Conservation (phyloP, 1,284 basidiomycete genomes). For the Ustilago lituana region DNA sequence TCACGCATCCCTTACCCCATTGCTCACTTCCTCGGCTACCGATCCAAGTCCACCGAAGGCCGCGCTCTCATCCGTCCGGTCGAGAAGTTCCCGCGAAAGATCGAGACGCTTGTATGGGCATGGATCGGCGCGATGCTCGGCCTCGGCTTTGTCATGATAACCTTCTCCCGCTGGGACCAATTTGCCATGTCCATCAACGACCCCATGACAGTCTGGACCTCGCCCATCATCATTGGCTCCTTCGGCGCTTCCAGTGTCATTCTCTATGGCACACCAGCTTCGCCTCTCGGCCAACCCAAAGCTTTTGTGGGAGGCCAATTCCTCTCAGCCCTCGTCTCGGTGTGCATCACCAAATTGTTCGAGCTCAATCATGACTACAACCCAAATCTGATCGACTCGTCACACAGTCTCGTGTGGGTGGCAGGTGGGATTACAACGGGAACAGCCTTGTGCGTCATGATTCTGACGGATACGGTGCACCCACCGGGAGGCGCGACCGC, state of each 20-base stretch:
- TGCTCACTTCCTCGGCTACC: conserved; percentile 47
- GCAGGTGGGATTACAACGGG: conserved; percentile 43
- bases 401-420: conserved; percentile 48
- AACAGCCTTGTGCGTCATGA: conserved; percentile 44
- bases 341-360: conserved; percentile 54
- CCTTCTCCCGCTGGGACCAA: conserved; percentile 44
- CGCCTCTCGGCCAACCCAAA: conserved; percentile 47
- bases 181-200: conserved; percentile 44
- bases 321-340: conserved; percentile 38
- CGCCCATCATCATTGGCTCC: conserved; percentile 52
- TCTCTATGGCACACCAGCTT: conserved; percentile 50
- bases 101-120: conserved; percentile 51
- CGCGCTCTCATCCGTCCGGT: conserved; percentile 35
- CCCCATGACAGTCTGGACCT: conserved; percentile 38
- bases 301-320: conserved; percentile 49
- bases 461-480: conserved; percentile 50
- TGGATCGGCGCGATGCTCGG: conserved; percentile 50
- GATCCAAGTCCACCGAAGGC: conserved; percentile 17
- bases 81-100: conserved; percentile 37
- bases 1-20: conserved; percentile 46
- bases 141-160: conserved; percentile 46
- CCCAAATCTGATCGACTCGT: conserved; percentile 34
- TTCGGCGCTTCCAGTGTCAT: conserved; percentile 55
- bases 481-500: conserved; percentile 53
- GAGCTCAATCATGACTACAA: conserved; percentile 44